phyloP scores from a whole-genome alignment of 345 rosid species.

The Salix dunnii region DNA sequence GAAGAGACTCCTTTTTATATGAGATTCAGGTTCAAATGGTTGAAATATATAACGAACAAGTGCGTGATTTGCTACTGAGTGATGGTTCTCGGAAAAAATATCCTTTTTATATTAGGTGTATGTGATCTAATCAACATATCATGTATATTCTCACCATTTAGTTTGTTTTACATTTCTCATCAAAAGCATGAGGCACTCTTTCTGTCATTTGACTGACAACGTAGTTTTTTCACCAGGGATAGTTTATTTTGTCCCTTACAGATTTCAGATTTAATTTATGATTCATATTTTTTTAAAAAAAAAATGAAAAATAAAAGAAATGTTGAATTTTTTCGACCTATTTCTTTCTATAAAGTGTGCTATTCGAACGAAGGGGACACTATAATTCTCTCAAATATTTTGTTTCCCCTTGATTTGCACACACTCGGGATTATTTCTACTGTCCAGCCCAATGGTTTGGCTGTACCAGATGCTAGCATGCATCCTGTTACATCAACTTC shows the following conservation, averaged over 20 bases:
- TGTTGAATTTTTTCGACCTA: neutral
- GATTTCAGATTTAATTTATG: neutral
- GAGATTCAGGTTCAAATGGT: conserved; percentile 81
- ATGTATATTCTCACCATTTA: neutral
- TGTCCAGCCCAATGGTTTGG: conserved; percentile 59
- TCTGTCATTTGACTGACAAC: neutral
- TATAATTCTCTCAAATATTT: neutral
- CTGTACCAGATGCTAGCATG: conserved; percentile 95
- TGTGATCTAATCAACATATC: neutral
- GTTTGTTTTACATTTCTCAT: neutral
- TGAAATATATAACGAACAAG: conserved; percentile 92
- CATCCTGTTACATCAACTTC: conserved; percentile 61
- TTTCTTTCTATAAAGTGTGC: conserved; percentile 5
- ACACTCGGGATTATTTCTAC: conserved; percentile 66
- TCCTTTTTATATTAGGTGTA: conserved; percentile 40
- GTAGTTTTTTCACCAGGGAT: neutral
- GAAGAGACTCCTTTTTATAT: conserved; percentile 49
- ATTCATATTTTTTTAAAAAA: neutral
- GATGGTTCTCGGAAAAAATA: conserved; percentile 69
- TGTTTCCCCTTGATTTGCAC: conserved; percentile 59
- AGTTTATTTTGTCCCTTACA: neutral
- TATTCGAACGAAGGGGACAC: neutral
- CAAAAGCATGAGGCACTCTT: neutral
- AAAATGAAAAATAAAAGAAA: neutral
- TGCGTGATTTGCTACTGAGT: conserved; percentile 60